Evolutionary conservation across 2,329 filamentous ascomycete species (phyloP), one percentile per base, ranked within the genome.

Genomic region (Leptographium galeiforme): DNA sequence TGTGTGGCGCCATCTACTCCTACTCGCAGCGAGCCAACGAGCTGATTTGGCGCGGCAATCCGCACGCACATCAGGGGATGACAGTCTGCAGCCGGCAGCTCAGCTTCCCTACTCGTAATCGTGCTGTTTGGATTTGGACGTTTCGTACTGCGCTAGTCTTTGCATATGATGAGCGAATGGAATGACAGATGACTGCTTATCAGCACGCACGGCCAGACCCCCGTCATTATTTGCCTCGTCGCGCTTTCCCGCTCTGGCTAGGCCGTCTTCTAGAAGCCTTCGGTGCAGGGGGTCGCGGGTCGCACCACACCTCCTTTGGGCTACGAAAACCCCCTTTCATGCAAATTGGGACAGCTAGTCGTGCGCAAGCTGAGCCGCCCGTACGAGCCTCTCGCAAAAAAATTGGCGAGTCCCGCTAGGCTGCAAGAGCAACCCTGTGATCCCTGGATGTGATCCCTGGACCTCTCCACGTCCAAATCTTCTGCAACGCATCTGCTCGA

Each of bases 241-340:
- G 6, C 8, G 10, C 48, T 16, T 38, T 40, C 25, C 30, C 1
- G 4, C 6, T 39, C 12, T 1, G 25, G 19, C 40, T 53, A 50
- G 49, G 39, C 33, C 30, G 38, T 44, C 53, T 57, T 57, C 56
- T 48, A 53, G 56, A 57, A 57, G 40, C 43, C 54, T 57, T 57
- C 56, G 19, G 18, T 53, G 50, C 52, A 55, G 43, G 32, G 49
- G 43, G 7, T 5, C 34, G 12, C 34, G 8, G 34, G 25, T 25
- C 25, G 25, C 25, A 30, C 25, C 41, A 13, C 41, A 13, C 41
- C 16, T 30, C 16, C 25, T 44, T 44, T 43, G 25, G 25, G 25
- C 25, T 25, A 25, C 5, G 25, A 6, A 4, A 36, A 36, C 8
- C 12, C 34, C 34, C 34, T 36, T 36, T 36, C 34, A 36, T 36